Conservation (phyloP, 345 rosid species). For the Acer campestre region DNA sequence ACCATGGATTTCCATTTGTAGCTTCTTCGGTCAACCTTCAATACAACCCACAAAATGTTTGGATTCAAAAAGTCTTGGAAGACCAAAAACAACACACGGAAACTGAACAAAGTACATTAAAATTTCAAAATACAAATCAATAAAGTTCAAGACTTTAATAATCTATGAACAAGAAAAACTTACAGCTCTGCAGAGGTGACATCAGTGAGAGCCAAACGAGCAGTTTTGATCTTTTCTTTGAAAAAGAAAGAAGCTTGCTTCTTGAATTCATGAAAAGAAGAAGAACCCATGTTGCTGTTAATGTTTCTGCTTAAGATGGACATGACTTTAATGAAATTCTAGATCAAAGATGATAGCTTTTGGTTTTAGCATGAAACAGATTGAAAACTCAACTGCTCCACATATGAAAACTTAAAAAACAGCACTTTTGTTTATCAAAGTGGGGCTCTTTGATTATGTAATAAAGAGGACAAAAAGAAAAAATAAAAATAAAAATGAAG, state of each 20-base stretch:
- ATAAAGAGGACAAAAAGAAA: neutral
- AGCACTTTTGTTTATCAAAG: neutral
- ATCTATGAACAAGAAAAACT: neutral
- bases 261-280: slow-evolving; percentile 71
- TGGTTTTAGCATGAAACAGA: neutral
- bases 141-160: neutral
- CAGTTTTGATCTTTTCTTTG: slow-evolving; percentile 91
- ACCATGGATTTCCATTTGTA: slow-evolving; percentile 59
- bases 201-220: slow-evolving; percentile 85
- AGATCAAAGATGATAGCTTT: neutral
- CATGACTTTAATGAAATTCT: slow-evolving; percentile 31
- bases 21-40: slow-evolving; percentile 87
- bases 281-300: slow-evolving; percentile 48
- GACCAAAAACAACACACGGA: neutral
- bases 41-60: neutral
- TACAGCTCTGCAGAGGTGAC: slow-evolving; percentile 78
- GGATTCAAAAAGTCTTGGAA: slow-evolving; percentile 16
- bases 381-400: slow-evolving; percentile 5
- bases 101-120: neutral
- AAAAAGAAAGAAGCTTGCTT: slow-evolving; percentile 92
- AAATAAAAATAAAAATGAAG: neutral
- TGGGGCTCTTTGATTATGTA: neutral
- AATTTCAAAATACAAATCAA: neutral
- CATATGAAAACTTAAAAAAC: neutral
- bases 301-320: slow-evolving; percentile 55